Evolutionary conservation across 1,284 basidiomycete species (phyloP), one percentile per base, ranked within the genome.

Genomic region (Cystobasidium pallidum): DNA sequence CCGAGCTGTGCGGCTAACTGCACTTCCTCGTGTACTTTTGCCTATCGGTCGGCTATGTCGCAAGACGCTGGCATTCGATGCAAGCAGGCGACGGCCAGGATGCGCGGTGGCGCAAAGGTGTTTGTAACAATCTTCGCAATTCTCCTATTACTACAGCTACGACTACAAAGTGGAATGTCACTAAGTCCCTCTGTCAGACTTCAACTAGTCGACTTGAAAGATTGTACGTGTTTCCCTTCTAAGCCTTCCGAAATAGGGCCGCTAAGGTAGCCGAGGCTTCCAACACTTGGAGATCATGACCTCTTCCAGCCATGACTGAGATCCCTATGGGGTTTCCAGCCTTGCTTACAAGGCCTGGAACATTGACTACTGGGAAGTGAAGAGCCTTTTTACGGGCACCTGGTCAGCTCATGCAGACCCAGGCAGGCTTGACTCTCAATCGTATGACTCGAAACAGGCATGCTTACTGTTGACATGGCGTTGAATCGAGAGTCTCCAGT

Each of bases 401-500:
- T 55, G 7, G 24, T 41, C 39, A 62, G 59, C 13, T 24, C 21
- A 24, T n/a, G n/a, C n/a, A n/a, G n/a, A n/a, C n/a, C n/a, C n/a
- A 51, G 24, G 4, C 4, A 7, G 17, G 24, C 11, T 4, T 32
- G 17, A 21, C 47, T n/a, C n/a, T n/a, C n/a, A n/a, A n/a, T n/a
- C n/a, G n/a, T n/a, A n/a, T n/a, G n/a, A n/a, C n/a, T n/a, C n/a
- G n/a, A n/a, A n/a, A n/a, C n/a, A 11, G 15, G 41, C 17, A 47
- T 36, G 30, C 43, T 54, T 45, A 71, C 68, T 4, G 68, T 71
- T 10, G 39, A 71, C 28, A 71, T 52, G 17, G 55, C 49, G 34
- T 64, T 63, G 39, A 26, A 71, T 11, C 68, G 59, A 21, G 68
- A 71, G 43, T 71, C 68, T 17, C 68, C 68, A 15, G 68, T 71